phyloP scores from a whole-genome alignment of 2,329 filamentous ascomycete genomes.

The Keithomyces neogunnii region DNA sequence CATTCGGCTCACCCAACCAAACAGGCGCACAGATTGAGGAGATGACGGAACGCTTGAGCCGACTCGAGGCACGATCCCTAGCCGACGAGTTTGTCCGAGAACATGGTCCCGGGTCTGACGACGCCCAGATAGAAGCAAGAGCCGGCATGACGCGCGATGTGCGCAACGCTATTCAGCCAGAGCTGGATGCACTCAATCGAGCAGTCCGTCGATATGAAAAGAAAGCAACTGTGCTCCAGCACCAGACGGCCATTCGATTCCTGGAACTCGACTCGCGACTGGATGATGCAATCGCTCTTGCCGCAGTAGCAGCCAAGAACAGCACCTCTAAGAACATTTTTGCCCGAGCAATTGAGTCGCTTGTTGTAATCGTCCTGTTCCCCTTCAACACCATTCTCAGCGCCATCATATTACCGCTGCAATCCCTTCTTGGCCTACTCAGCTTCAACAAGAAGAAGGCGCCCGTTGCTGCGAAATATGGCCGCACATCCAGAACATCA shows the following conservation, averaged over 20 bases:
- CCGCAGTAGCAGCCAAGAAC: slow-evolving; percentile 60
- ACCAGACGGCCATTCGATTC: slow-evolving; percentile 69
- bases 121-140: slow-evolving; percentile 29
- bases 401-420: slow-evolving; percentile 35
- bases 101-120: slow-evolving; percentile 23
- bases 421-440: slow-evolving; percentile 24
- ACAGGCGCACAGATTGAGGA: slow-evolving; percentile 40
- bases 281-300: slow-evolving; percentile 72
- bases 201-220: slow-evolving; percentile 90
- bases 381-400: slow-evolving; percentile 32
- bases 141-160: slow-evolving; percentile 46
- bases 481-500: background rate
- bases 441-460: slow-evolving; percentile 22
- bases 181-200: slow-evolving; percentile 80
- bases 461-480: slow-evolving; percentile 15
- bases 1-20: slow-evolving; percentile 24
- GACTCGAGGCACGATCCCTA: slow-evolving; percentile 51
- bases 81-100: slow-evolving; percentile 15
- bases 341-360: slow-evolving; percentile 28
- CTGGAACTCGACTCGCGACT: slow-evolving; percentile 62
- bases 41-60: slow-evolving; percentile 57
- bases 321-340: slow-evolving; percentile 29
- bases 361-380: slow-evolving; percentile 26
- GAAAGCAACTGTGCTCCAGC: slow-evolving; percentile 64
- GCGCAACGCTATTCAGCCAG: slow-evolving; percentile 61